A percentile compares a stretch with the other conserved stretches of the same genome.
Conservation (phyloP, 345 rosid species). For the Sisymbrium irio region DNA sequence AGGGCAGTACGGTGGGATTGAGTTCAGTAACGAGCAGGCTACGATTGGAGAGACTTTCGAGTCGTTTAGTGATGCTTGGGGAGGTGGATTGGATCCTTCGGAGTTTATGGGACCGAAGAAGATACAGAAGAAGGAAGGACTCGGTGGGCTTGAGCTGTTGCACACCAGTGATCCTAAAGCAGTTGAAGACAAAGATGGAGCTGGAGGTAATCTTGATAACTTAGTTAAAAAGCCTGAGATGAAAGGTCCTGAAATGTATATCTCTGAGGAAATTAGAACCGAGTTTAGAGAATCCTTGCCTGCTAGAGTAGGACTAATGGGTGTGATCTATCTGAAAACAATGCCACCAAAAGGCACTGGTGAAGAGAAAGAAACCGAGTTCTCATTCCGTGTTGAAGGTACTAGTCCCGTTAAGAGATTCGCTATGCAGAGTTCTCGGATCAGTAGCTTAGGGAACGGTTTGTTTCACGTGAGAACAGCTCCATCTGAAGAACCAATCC, state of each 20-base stretch:
- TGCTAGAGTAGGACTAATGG: constrained; percentile 90
- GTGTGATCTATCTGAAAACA: constrained; percentile 82
- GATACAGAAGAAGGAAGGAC: constrained; percentile 73
- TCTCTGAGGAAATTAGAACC: constrained; percentile 80
- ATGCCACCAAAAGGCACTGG: constrained; percentile 70
- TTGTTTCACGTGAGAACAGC: constrained; percentile 93
- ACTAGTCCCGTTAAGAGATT: constrained; percentile 73
- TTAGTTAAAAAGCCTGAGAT: constrained; percentile 76
- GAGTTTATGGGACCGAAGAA: constrained; percentile 84
- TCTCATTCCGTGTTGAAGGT: constrained; percentile 82
- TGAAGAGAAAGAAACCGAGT: constrained; percentile 84
- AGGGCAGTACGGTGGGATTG: constrained; percentile 96
- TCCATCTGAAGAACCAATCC: constrained; percentile 84
- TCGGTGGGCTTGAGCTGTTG: constrained; percentile 91
- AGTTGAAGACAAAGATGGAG: constrained; percentile 38
- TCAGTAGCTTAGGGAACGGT: constrained; percentile 85
- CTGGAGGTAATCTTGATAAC: constrained; percentile 67
- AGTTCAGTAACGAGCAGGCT: constrained; percentile 83
- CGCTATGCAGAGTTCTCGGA: constrained; percentile 62
- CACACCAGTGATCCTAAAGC: constrained; percentile 64
- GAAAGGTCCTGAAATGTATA: constrained; percentile 94
- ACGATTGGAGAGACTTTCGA: constrained; percentile 92
- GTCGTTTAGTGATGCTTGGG: constrained; percentile 89
- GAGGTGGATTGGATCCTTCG: constrained; percentile 96
- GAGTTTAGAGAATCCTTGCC: constrained; percentile 96